phyloP scores from a whole-genome alignment of 2,329 filamentous ascomycete species.

The Colletotrichum horii region DNA sequence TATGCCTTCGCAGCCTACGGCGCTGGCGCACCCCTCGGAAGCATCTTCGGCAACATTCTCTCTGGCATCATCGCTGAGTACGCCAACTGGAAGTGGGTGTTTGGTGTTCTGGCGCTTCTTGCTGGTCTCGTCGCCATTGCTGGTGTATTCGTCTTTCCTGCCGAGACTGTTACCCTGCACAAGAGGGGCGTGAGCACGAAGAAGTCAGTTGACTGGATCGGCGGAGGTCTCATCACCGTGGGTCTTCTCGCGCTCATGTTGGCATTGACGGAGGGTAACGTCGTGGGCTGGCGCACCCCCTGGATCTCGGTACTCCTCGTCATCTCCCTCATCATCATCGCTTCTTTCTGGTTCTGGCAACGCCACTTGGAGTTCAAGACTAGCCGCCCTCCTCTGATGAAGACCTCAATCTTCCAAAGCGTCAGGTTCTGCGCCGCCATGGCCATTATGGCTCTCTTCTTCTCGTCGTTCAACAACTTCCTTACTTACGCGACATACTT shows the following conservation, averaged over 20 bases:
- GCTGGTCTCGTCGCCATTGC: constrained; percentile 60
- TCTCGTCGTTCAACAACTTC: constrained; percentile 71
- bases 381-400: constrained; percentile 64
- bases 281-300: constrained; percentile 68
- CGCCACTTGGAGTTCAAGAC: constrained; percentile 60
- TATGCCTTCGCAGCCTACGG: constrained; percentile 71
- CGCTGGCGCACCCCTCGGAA: constrained; percentile 69
- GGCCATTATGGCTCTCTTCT: constrained; percentile 70
- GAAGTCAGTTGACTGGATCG: constrained; percentile 68
- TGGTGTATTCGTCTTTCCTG: constrained; percentile 65
- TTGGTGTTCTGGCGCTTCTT: constrained; percentile 67
- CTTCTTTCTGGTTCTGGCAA: constrained; percentile 66
- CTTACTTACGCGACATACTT: constrained; percentile 73
- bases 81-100: constrained; percentile 70
- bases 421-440: constrained; percentile 66
- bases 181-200: constrained; percentile 36
- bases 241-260: constrained; percentile 69
- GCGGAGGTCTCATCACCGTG: constrained; percentile 65
- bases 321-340: constrained; percentile 60
- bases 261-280: constrained; percentile 71
- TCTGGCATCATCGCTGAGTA: constrained; percentile 69
- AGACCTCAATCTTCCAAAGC: constrained; percentile 67
- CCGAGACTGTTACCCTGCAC: constrained; percentile 40
- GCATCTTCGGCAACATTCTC: constrained; percentile 68
- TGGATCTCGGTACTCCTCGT: constrained; percentile 68